A percentile compares a stretch with the other conserved stretches of the same genome.
Conservation (phyloP, 2,329 filamentous ascomycete genomes). For the Trichoderma asperellum region DNA sequence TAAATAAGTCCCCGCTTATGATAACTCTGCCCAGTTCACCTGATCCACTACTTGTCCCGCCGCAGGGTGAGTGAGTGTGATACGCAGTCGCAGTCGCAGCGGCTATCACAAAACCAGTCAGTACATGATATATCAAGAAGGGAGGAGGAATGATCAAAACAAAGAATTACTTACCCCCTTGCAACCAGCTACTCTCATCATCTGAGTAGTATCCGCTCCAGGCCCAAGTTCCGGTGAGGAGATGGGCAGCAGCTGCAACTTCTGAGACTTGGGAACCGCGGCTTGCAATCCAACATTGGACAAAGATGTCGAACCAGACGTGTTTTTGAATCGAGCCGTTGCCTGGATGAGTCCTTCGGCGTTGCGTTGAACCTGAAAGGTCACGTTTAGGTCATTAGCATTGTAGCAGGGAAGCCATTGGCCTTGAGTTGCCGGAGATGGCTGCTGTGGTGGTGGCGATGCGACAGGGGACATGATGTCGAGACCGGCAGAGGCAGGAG, state of each 20-base stretch:
- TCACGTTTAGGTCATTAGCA: conserved; percentile 81
- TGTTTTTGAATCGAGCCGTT: conserved; percentile 81
- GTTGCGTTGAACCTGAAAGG: conserved; percentile 82
- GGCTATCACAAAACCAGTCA: conserved; percentile 55
- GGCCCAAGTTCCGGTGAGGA: conserved; percentile 76
- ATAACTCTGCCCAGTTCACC: conserved; percentile 93
- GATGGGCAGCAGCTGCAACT: conserved; percentile 87
- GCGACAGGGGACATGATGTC: conserved; percentile 55
- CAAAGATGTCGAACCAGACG: conserved; percentile 65
- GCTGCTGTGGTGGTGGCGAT: conserved; percentile 54
- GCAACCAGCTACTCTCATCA: conserved; percentile 83
- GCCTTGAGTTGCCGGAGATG: conserved; percentile 44
- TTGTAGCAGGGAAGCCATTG: conserved; percentile 77
- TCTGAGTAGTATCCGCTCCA: conserved; percentile 83
- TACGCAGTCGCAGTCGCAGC: conserved; percentile 81
- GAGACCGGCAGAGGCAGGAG: conserved; percentile 48
- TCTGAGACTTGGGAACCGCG: conserved; percentile 95
- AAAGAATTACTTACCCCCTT: conserved; percentile 76
- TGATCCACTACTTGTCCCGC: conserved; percentile 80
- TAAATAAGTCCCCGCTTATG: conserved; percentile 34
- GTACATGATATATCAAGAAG: background rate
- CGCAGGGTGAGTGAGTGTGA: conserved; percentile 75
- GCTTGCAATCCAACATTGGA: conserved; percentile 84
- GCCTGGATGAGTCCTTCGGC: conserved; percentile 80
- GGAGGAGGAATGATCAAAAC: background rate